Evolutionary conservation across 2,329 filamentous ascomycete species (phyloP).

Genomic region (Didymella lethalis): DNA sequence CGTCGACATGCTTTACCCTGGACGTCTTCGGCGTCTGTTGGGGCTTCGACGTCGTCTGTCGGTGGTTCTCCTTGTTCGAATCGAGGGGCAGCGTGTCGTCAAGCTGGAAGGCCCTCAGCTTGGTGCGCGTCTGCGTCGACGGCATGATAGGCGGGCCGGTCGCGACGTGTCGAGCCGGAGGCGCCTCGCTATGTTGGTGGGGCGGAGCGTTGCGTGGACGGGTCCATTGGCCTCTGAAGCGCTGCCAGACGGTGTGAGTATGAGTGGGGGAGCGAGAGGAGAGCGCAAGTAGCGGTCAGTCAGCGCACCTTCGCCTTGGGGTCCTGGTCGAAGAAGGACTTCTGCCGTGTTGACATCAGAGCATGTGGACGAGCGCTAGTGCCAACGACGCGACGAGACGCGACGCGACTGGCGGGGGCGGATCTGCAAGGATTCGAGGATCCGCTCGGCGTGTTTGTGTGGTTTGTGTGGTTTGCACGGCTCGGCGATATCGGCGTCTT

Average conservation of each 20-base stretch:
- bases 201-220: conserved; percentile 42
- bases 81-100: conserved; percentile 47
- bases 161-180: conserved; percentile 44
- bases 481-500: conserved; percentile 16
- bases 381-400: conserved; percentile 16
- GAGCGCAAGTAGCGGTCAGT: conserved; percentile 9
- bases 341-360: conserved; percentile 57
- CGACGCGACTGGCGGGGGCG: conserved; percentile 3
- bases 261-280: conserved; percentile 7
- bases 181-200: conserved; percentile 38
- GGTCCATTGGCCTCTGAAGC: conserved; percentile 48
- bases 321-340: conserved; percentile 61
- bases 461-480: conserved; percentile 26
- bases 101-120: conserved; percentile 65
- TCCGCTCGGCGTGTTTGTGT: conserved; percentile 3
- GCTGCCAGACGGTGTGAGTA: conserved; percentile 29
- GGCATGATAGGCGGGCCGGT: conserved; percentile 56
- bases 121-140: conserved; percentile 62
- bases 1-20: conserved; percentile 27
- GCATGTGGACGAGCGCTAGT: conserved; percentile 13
- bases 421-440: conserved; percentile 2
- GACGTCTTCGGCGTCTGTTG: conserved; percentile 35
- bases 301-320: conserved; percentile 51
- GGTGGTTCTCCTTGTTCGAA: conserved; percentile 56
- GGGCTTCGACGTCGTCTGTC: conserved; percentile 16